phyloP scores from a whole-genome alignment of 352 stramenopile species.

The Pythium chondricola region DNA sequence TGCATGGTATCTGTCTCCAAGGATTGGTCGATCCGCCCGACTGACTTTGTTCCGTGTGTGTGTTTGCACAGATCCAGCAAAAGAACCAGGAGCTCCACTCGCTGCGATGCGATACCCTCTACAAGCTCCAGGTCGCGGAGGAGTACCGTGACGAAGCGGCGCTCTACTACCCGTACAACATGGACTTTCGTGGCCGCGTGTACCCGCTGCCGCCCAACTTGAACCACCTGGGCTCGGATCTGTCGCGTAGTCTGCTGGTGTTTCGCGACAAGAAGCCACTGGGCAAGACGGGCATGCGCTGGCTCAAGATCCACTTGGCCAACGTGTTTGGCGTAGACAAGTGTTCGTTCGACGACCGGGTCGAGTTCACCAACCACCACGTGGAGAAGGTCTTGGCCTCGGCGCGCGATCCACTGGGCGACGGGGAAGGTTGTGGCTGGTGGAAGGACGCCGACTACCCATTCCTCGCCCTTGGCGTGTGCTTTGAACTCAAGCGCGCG shows the following conservation, averaged over 20 bases:
- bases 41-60: no score
- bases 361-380: conserved; percentile 92
- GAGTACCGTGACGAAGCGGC: conserved; percentile 95
- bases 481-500: conserved; percentile 93
- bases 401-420: conserved; percentile 86
- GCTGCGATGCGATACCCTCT: conserved; percentile 91
- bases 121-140: conserved; percentile 95
- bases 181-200: conserved; percentile 98
- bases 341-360: conserved; percentile 96
- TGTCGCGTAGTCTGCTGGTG: conserved; percentile 95
- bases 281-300: conserved; percentile 92
- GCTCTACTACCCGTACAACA: conserved; percentile 99
- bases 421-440: conserved; percentile 72
- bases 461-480: conserved; percentile 97
- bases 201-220: conserved; percentile 99
- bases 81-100: conserved; percentile 90
- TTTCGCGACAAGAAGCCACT: conserved; percentile 96
- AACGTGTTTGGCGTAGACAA: conserved; percentile 87
- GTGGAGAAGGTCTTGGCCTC: conserved; percentile 91
- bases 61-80: conserved; percentile 54
- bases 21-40: no score
- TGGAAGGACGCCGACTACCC: conserved; percentile 97
- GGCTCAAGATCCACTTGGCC: conserved; percentile 98
- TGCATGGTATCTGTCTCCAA: not conserved
- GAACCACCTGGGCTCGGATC: conserved; percentile 97